Conservation (phyloP, 1,284 basidiomycete genomes). For the Exobasidium rhododendri region DNA sequence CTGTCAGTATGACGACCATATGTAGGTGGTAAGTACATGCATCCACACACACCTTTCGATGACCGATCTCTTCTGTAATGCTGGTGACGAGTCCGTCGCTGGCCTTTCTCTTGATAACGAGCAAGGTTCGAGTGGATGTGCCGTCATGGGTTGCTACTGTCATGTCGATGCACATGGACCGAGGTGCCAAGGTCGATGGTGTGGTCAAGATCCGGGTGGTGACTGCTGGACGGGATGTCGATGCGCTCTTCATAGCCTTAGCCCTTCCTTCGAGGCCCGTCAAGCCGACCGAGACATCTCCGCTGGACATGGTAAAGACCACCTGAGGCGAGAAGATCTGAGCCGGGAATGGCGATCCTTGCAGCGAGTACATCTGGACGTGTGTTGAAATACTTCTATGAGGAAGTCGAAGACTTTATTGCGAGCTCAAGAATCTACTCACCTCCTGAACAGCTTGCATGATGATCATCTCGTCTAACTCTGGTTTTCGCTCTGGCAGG, state of each 20-base stretch:
- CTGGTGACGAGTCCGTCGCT: conserved; percentile 44
- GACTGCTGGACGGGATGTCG: conserved; percentile 21
- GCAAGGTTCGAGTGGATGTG: conserved; percentile 32
- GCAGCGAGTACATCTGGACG: conserved; percentile 43
- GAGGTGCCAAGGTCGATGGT: conserved; percentile 42
- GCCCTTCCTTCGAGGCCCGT: conserved; percentile 26
- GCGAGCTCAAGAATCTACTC: conserved; percentile 24
- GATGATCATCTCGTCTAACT: conserved; percentile 37
- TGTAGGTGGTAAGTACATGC: neutral
- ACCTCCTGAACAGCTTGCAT: conserved; percentile 30
- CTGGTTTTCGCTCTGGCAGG: conserved; percentile 43
- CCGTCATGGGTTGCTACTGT: neutral
- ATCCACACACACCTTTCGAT: conserved; percentile 31
- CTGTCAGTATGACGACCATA: too few species aligned
- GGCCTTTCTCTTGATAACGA: conserved; percentile 48
- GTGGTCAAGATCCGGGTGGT: conserved; percentile 45
- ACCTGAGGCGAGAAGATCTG: conserved; percentile 43
- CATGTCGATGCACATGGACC: conserved; percentile 46
- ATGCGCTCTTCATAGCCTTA: conserved; percentile 18
- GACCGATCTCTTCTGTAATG: conserved; percentile 50
- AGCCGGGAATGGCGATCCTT: conserved; percentile 6
- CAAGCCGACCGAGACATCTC: conserved; percentile 46
- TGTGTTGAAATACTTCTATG: neutral
- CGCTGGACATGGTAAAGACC: conserved; percentile 45
- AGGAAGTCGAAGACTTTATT: neutral